Conservation (phyloP, 1,284 basidiomycete species). For the Cutaneotrichosporon cyanovorans region DNA sequence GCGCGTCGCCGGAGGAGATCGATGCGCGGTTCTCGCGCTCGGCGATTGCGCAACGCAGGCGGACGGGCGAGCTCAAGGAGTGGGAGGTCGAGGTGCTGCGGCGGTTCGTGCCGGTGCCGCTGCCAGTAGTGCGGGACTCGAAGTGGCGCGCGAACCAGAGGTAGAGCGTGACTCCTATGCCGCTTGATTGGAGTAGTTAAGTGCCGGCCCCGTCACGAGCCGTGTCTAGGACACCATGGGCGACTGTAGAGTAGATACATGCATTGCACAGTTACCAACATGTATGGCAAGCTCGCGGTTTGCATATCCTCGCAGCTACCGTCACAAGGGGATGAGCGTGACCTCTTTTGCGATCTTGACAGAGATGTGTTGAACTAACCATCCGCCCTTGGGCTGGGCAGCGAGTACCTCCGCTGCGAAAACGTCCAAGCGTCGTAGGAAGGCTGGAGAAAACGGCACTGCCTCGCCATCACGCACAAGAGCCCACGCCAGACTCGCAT, state of each 20-base stretch:
- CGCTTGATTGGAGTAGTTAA: too few relatives aligned
- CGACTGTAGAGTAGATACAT: background rate
- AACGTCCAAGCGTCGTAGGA: background rate
- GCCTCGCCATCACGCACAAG: conserved; percentile 6
- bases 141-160: conserved; percentile 6
- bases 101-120: conserved; percentile 33
- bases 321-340: conserved; percentile 9
- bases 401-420: conserved; percentile 16
- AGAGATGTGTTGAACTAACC: conserved; percentile 24
- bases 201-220: too few relatives aligned
- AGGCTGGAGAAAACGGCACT: background rate
- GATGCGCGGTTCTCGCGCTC: conserved; percentile 16
- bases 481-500: conserved; percentile 42
- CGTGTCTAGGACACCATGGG: too few relatives aligned
- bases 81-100: conserved; percentile 43
- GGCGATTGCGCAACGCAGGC: conserved; percentile 53
- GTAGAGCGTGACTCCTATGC: too few relatives aligned
- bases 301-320: too few relatives aligned
- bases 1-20: conserved; percentile 32
- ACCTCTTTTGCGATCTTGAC: conserved; percentile 35
- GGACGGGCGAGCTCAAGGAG: conserved; percentile 27
- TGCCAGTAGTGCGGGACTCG: conserved; percentile 21
- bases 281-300: too few relatives aligned
- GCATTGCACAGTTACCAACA: too few relatives aligned
- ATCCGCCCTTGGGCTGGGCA: conserved; percentile 28